Conservation (phyloP, 2,329 filamentous ascomycete species). For the Fusarium poae region DNA sequence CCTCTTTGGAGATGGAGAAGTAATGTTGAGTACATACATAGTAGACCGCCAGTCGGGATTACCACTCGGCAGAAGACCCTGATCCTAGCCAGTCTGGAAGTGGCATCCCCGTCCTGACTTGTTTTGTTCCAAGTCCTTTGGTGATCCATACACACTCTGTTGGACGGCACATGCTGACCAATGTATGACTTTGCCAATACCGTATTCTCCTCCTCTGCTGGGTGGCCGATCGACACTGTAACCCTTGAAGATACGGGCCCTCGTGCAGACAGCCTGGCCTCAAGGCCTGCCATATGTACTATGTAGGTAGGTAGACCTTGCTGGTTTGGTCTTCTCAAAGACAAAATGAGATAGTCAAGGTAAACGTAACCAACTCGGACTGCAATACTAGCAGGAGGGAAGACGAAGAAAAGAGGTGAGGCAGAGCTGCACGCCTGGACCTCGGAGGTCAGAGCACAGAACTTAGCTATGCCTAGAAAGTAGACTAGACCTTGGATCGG, state of each 20-base stretch:
- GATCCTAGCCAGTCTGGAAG: conserved; percentile 26
- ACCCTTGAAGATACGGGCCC: conserved; percentile 30
- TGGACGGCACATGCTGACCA: conserved; percentile 33
- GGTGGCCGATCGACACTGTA: conserved; percentile 29
- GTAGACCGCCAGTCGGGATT: conserved; percentile 43
- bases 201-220: conserved; percentile 27
- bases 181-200: conserved; percentile 33
- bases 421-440: background rate
- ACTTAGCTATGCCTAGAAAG: conserved; percentile 31
- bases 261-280: conserved; percentile 5
- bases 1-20: conserved; percentile 24
- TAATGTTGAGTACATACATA: conserved; percentile 20
- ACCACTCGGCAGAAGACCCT: conserved; percentile 35
- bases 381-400: background rate
- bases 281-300: background rate
- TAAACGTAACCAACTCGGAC: conserved; percentile 10
- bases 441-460: conserved; percentile 37
- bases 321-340: conserved; percentile 3
- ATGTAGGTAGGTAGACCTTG: background rate
- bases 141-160: conserved; percentile 21
- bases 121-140: conserved; percentile 17
- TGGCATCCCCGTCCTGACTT: conserved; percentile 12
- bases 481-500: conserved; percentile 24
- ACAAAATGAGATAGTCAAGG: conserved; percentile 3
- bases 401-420: conserved; percentile 4